Conservation (phyloP, 169 alveolate genomes). For the Plasmodium fragile region DNA sequence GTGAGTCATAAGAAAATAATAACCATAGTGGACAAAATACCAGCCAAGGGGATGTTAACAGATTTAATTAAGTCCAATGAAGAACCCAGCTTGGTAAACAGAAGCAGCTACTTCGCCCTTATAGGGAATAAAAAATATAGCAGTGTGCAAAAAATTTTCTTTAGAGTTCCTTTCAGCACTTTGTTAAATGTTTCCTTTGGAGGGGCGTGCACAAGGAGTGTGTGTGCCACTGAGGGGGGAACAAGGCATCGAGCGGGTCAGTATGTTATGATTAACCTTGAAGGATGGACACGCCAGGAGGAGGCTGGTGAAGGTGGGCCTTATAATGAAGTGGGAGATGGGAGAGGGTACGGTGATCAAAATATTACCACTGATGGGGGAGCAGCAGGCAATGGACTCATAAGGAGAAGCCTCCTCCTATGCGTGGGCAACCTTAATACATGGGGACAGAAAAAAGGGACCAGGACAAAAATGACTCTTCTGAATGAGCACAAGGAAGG, state of each 20-base stretch:
- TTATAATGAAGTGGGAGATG: not conserved
- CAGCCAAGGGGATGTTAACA: slow-evolving; percentile 8
- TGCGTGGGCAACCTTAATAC: not conserved
- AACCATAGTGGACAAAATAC: slow-evolving; percentile 11
- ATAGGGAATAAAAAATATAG: slow-evolving; percentile 36
- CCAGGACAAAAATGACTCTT: not conserved
- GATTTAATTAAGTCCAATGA: slow-evolving; percentile 13
- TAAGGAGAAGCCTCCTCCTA: not conserved
- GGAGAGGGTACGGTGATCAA: not conserved
- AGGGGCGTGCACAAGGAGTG: not conserved
- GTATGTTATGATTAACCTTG: slow-evolving; percentile 1
- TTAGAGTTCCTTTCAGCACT: not conserved
- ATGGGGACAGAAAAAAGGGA: not conserved
- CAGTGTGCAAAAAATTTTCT: not conserved
- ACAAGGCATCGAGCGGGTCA: not conserved
- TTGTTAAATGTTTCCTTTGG: not conserved
- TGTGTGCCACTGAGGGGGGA: not conserved
- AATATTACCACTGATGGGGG: not conserved
- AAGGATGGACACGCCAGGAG: not conserved
- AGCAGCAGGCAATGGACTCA: no score
- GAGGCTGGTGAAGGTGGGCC: not conserved
- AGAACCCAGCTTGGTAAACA: not conserved
- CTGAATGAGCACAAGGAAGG: not conserved
- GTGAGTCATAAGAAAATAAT: not conserved
- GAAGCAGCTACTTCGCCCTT: slow-evolving; percentile 14